These are phyloP conservation scores for Aspergillus niger DNA, from an alignment of 2,329 filamentous ascomycete genomes.

Conservation along the genomic window DNA sequence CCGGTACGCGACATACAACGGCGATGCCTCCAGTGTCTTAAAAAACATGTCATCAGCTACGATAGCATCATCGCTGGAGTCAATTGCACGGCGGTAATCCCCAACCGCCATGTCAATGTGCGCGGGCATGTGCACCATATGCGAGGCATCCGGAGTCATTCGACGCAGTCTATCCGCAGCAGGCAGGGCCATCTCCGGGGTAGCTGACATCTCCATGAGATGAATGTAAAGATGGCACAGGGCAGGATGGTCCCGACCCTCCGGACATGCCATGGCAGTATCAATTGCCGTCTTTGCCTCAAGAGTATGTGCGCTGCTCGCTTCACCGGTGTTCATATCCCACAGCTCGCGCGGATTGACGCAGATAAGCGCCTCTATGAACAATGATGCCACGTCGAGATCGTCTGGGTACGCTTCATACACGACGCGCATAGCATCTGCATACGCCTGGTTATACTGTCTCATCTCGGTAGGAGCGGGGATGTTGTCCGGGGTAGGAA, in stretches of 20 bases:
- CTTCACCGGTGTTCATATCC: slow-evolving; percentile 60
- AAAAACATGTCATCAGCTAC: slow-evolving; percentile 68
- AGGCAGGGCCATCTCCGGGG: slow-evolving; percentile 62
- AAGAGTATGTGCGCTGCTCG: slow-evolving; percentile 57
- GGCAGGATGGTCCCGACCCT: slow-evolving; percentile 60
- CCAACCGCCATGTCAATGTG: slow-evolving; percentile 73
- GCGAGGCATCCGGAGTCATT: slow-evolving; percentile 67
- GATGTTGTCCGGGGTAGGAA: slow-evolving; percentile 41
- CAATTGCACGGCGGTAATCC: slow-evolving; percentile 67
- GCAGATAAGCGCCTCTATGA: slow-evolving; percentile 65
- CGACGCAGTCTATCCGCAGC: slow-evolving; percentile 63
- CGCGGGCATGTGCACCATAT: slow-evolving; percentile 73
- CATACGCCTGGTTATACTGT: slow-evolving; percentile 59
- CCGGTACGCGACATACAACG: slow-evolving; percentile 63
- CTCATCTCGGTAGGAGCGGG: slow-evolving; percentile 49
- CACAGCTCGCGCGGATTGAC: slow-evolving; percentile 64
- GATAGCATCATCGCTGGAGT: slow-evolving; percentile 66
- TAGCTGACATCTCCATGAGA: slow-evolving; percentile 71
- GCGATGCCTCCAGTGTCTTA: slow-evolving; percentile 46
- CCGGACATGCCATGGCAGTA: slow-evolving; percentile 49
- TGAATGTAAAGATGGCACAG: slow-evolving; percentile 74
- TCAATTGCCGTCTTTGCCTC: slow-evolving; percentile 42
- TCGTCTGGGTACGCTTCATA: slow-evolving; percentile 56
- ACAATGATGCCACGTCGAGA: slow-evolving; percentile 62
- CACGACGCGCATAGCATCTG: slow-evolving; percentile 59